phyloP scores from a whole-genome alignment of 371 early-diverging fungal genomes.

The Zychaea mexicana region DNA sequence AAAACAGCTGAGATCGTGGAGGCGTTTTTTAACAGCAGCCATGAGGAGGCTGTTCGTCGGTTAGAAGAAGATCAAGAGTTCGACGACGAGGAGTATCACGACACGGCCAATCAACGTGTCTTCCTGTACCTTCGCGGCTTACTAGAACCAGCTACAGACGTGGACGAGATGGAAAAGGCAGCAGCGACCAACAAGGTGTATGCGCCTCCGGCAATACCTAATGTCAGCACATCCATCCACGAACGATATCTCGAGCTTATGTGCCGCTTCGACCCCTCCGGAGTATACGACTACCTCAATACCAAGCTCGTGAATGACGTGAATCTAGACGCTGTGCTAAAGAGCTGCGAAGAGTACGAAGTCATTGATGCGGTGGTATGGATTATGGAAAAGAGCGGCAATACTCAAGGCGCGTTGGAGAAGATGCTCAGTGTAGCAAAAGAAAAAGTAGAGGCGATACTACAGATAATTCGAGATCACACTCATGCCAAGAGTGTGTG shows the following conservation, averaged over 20 bases:
- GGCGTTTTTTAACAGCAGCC: conserved; percentile 63
- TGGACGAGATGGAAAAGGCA: not conserved
- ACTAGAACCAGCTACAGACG: conserved; percentile 49
- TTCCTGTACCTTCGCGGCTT: conserved; percentile 72
- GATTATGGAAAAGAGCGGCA: conserved; percentile 75
- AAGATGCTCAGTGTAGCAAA: conserved; percentile 66
- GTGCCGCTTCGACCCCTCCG: conserved; percentile 69
- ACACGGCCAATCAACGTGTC: conserved; percentile 50
- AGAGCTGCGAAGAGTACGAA: conserved; percentile 58
- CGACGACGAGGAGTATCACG: conserved; percentile 48
- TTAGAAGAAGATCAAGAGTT: conserved; percentile 56
- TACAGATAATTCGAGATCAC: conserved; percentile 44
- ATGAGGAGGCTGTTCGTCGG: conserved; percentile 58
- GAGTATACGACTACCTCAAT: conserved; percentile 66
- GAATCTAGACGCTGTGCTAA: conserved; percentile 56
- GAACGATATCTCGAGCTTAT: conserved; percentile 73
- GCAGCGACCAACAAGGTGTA: not conserved
- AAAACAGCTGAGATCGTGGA: conserved; percentile 64
- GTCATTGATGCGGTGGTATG: conserved; percentile 78
- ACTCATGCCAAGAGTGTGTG: conserved; percentile 29
- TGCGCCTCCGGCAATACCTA: not conserved
- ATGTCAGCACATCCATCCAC: conserved; percentile 39
- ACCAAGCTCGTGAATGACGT: conserved; percentile 61
- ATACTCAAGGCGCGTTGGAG: conserved; percentile 67
- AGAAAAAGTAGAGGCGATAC: conserved; percentile 47